Conservation (phyloP, 1,284 basidiomycete species). For the Boletus sp. region DNA sequence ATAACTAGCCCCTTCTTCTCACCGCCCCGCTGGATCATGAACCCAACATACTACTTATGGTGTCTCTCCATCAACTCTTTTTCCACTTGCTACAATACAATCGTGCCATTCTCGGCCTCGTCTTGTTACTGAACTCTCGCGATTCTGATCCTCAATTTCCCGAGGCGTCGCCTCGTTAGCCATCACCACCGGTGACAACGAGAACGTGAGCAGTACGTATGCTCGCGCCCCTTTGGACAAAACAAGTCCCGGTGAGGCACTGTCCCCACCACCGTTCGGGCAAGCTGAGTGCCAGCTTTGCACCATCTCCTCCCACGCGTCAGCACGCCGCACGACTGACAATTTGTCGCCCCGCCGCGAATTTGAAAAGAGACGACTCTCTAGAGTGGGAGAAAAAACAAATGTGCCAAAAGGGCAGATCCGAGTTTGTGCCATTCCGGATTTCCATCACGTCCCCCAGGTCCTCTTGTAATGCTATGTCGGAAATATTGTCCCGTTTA, state of each 20-base stretch:
- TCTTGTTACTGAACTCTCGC: no score
- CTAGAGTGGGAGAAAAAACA: conserved; percentile 1
- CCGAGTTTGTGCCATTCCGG: conserved; percentile 79
- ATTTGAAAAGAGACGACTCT: conserved; percentile 4
- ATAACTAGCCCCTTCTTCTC: conserved; percentile 13
- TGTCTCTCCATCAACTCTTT: no score
- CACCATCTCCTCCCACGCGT: conserved; percentile 36
- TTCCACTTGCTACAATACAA: no score
- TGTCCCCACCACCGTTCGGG: conserved; percentile 37
- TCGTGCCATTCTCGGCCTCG: no score
- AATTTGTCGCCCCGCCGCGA: background rate
- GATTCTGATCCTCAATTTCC: conserved; percentile 59
- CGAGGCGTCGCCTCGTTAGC: no score
- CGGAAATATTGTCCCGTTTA: conserved; percentile 78
- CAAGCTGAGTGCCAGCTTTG: conserved; percentile 46
- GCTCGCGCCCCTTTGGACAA: conserved; percentile 48
- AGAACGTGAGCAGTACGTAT: conserved; percentile 70
- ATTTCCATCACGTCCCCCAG: conserved; percentile 70
- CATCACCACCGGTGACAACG: conserved; percentile 34
- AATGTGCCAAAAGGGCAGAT: conserved; percentile 77
- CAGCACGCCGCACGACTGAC: conserved; percentile 1
- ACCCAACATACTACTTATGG: no score
- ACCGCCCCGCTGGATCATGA: no score
- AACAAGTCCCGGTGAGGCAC: conserved; percentile 73
- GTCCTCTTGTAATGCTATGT: conserved; percentile 67